Conservation (phyloP, 2,329 filamentous ascomycete genomes). For the Talaromyces sp. region DNA sequence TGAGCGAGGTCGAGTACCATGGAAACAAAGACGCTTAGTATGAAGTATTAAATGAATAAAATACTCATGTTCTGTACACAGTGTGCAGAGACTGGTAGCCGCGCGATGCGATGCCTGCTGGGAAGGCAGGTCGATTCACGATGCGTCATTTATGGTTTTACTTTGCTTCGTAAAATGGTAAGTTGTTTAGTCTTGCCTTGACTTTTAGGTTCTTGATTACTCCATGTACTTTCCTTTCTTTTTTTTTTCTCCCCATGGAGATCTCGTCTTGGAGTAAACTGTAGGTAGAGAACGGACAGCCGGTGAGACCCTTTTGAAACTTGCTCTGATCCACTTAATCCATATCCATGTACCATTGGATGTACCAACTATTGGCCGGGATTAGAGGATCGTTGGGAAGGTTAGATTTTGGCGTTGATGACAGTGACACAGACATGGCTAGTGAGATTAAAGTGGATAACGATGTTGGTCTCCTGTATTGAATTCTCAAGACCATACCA, state of each 20-base stretch:
- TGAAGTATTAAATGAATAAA: background rate
- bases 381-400: conserved; percentile 7
- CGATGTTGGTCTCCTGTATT: background rate
- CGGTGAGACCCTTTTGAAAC: conserved; percentile 12
- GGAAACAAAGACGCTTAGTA: background rate
- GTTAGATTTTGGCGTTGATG: conserved; percentile 5
- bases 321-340: background rate
- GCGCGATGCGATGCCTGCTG: conserved; percentile 6
- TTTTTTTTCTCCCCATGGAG: background rate
- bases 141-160: conserved; percentile 1
- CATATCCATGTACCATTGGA: background rate
- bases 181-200: background rate
- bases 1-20: background rate
- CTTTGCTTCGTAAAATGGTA: background rate
- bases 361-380: conserved; percentile 2
- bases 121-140: background rate
- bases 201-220: background rate
- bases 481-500: background rate
- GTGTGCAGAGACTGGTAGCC: background rate
- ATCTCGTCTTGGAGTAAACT: background rate
- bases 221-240: conserved; percentile 2
- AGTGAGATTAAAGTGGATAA: background rate
- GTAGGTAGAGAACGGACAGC: background rate
- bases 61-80: background rate
- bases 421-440: background rate